Conservation (phyloP, 2,329 filamentous ascomycete species). For the Fusarium scirpi region DNA sequence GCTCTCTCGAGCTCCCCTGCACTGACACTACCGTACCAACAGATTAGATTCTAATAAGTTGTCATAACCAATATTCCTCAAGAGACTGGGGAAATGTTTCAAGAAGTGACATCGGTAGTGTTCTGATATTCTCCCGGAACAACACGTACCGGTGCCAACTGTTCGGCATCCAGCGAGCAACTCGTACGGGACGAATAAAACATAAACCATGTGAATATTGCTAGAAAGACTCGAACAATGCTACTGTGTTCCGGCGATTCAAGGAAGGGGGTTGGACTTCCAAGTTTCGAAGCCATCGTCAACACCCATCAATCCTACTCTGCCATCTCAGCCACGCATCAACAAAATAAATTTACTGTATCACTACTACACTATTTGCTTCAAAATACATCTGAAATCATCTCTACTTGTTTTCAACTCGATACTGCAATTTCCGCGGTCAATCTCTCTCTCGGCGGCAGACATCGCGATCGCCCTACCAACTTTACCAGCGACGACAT, state of each 20-base stretch:
- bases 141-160: neutral
- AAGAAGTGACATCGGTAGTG: neutral
- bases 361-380: neutral
- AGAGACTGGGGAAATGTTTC: neutral
- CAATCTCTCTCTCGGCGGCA: neutral
- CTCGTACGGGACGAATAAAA: neutral
- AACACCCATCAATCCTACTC: neutral
- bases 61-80: neutral
- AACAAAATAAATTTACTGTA: neutral
- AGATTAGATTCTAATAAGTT: neutral
- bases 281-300: neutral
- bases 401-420: neutral
- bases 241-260: neutral
- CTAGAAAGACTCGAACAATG: neutral
- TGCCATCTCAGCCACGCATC: neutral
- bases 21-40: neutral
- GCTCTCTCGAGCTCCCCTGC: neutral
- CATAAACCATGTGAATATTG: too few relatives aligned
- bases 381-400: neutral
- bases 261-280: neutral
- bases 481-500: neutral
- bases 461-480: neutral
- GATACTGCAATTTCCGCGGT: neutral
- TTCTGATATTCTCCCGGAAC: conserved; percentile 2
- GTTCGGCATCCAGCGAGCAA: conserved; percentile 3